Base-by-base conservation (phyloP, 2,329 filamentous ascomycete species). In the Stemphylium lycopersici region DNA sequence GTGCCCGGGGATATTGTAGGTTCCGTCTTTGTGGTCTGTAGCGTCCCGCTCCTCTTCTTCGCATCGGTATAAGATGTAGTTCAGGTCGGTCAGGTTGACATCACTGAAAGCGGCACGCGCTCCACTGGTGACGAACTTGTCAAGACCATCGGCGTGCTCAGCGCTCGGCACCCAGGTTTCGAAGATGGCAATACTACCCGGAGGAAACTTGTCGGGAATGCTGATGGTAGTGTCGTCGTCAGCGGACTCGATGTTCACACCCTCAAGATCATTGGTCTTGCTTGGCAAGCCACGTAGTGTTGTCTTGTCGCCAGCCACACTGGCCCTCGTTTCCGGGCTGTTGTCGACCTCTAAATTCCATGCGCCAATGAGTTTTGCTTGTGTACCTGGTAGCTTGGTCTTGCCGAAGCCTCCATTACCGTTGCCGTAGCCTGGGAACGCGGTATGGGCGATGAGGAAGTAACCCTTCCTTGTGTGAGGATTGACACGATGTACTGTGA, bases 401-500 rank as follows among this genome's bases (percentile, higher is more conserved):
- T 93, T 86, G 43, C 84, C 88, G 68, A 98, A 88, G 3, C 86
- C 85, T 15, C 89, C 91, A 65, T 95, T 93, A 1, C 90, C 90
- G 61, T 90, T 90, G 18, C 91, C 90, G 67, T 93, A 93, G 1
- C 92, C 93, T 1, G 93, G 91, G 77, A 93, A 99, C 0, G 96
- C 95, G 3, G 95, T 98, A 68, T 98, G 95, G 0, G 96, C 93
- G 65, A 99, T 93, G 41, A 98, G 80, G 76, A 98, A 97, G 75
- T 96, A 93, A 0, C 95, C 95, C 73, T 95, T 96, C 54, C 95
- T 85, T 1, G 91, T 96, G 70, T 90, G 87, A 0, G 93, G 95
- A 70, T 99, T 93, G 2, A 98, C 91, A 58, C 96, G 84, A 74
- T 99, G 95, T 6, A 99, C 91, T 0, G 95, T 99, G 68, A 99